Evolutionary conservation across 306 rosid genomes (phyloP), one percentile per base, ranked within the genome.

Genomic region (Purshia tridentata): DNA sequence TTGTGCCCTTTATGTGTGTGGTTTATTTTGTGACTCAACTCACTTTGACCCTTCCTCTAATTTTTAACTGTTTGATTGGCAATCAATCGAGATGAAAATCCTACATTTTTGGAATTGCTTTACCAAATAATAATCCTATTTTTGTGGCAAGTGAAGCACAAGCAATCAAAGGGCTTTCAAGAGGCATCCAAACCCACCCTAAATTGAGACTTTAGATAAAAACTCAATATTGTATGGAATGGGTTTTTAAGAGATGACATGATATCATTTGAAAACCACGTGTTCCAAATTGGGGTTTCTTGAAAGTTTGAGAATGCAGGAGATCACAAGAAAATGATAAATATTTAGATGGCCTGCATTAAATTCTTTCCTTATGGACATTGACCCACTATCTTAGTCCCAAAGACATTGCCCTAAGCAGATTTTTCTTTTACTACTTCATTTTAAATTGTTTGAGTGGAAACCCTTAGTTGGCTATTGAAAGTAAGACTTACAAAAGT

Each of bases 201-300:
- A 46, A 47, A 47, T 56, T 50, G 62, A 48, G 78, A 78, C 72
- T 57, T 37, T 57, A 41, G 22, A 29, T 29, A 29, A 29, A 29
- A 29, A 29, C 1, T 29, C 35, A 29, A 29, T 29, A 29, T 29
- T 29, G 35, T 29, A 29, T 29, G 15, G 22, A 44, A 46, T 72
- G n/a, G 22, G 42, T 61, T 79, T 74, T 10, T 67, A 41, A 61
- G 59, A 70, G 48, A 69, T 64, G 76, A 74, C 49, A 77, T 69
- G 56, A 68, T 54, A 66, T 29, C 58, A 55, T 22, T 67, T 39
- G 73, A 82, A 61, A 72, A 79, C 87, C 74, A 76, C 84, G 67
- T 80, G 75, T 80, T 83, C 85, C 84, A 41, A 71, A 71, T 76
- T 45, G 55, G 72, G 50, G 72, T 80, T 77, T 83, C 69, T 74